These are phyloP conservation scores for Sequoiadendron giganteum DNA, from an alignment of 75 land plant genomes.

Conservation along the genomic window DNA sequence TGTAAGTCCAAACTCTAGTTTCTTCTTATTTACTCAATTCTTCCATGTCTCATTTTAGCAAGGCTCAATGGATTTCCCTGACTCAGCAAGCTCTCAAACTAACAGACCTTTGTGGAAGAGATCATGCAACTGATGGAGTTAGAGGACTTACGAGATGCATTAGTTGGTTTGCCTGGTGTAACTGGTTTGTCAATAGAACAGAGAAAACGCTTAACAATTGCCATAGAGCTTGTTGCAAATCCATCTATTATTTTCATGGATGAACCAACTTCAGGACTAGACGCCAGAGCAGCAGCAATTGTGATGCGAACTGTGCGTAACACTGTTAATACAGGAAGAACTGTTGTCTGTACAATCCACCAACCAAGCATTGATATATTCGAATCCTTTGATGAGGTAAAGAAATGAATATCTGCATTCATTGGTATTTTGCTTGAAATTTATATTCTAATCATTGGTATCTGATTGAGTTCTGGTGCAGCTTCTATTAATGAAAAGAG, in stretches of 20 bases:
- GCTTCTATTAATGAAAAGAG: slow-evolving; percentile 35
- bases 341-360: slow-evolving; percentile 69
- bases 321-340: slow-evolving; percentile 71
- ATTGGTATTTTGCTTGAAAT: not conserved
- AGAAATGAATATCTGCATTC: not conserved
- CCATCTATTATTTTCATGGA: slow-evolving; percentile 81
- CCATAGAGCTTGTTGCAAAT: slow-evolving; percentile 74
- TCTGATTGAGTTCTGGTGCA: not conserved
- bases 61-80: not conserved
- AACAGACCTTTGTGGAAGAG: slow-evolving; percentile 67
- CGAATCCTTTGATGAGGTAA: slow-evolving; percentile 83
- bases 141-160: slow-evolving; percentile 42
- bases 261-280: slow-evolving; percentile 78
- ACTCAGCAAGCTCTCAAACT: not conserved
- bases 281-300: slow-evolving; percentile 64
- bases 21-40: not conserved
- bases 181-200: slow-evolving; percentile 75
- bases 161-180: slow-evolving; percentile 73
- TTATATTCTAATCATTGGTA: not conserved
- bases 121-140: slow-evolving; percentile 81
- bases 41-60: not conserved
- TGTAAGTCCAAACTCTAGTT: slow-evolving; percentile 17
- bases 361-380: slow-evolving; percentile 78
- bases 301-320: slow-evolving; percentile 75
- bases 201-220: slow-evolving; percentile 69